Evolutionary conservation across 2,329 filamentous ascomycete species (phyloP), one percentile per base, ranked within the genome.

Genomic region (Colletotrichum caudatum): DNA sequence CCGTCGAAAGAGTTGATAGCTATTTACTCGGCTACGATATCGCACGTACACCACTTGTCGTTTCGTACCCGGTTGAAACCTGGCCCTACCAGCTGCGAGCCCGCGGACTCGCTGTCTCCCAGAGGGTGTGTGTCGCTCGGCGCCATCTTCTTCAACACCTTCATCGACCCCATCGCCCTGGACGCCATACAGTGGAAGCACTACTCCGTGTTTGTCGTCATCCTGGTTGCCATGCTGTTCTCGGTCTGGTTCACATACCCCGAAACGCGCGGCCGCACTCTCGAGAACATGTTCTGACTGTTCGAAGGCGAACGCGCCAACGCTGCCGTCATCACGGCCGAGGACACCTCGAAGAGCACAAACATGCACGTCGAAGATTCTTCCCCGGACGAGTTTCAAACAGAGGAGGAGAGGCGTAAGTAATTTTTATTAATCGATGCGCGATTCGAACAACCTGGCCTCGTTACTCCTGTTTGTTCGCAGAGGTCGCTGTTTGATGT

Each of bases 91-190:
- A 66, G 35, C 66, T 76, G 23, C 74, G 75, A 39, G 71, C 73
- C 35, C 61, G 65, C 35, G 72, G 65, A 0, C 64, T 69, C 14
- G 48, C 68, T 20, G 26, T 56, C 5, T 53, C 44, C 2, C 69
- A 53, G 5, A 50, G 56, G 57, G 39, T 39, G 7, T 57, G 39
- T 39, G 7, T 57, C 57, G 11, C 50, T 67, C 18, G 46, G 20
- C 59, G 70, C 66, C 60, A 78, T 82, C 44, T 84, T 84, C 75
- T 84, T 84, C 76, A 82, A 81, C 35, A 84, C 80, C 46, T 83
- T 83, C 54, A 81, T 84, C 76, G 85, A 85, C 78, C 82, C 83
- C 1, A 81, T 84, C 41, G 83, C 82, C 0, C 79, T 85, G 6
- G 70, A 77, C 11, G 78, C 78, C 18, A 78, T 81, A 29, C 74